Base-by-base conservation (phyloP, 805 yeast genomes). In the Myxozyma udenii region DNA sequence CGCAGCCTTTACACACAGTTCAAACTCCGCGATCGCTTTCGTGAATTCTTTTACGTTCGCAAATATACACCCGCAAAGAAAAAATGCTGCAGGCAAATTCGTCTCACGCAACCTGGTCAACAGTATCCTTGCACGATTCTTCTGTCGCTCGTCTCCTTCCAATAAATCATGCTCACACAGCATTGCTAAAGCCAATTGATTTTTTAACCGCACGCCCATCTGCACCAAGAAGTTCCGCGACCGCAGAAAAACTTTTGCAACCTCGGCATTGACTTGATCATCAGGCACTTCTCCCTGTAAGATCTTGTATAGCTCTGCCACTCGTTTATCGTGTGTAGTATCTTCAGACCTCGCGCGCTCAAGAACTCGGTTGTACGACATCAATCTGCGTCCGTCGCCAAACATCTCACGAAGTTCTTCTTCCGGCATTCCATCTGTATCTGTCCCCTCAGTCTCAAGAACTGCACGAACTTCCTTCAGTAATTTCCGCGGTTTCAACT, bases 81-180 rank as follows among this genome's bases (percentile, higher is more conserved):
- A 54, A 25, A 36, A 47, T 28, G 58, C 58, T 4, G 46, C 39
- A 1, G 58, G 50, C 36, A 54, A 25, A 25, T 54, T 47, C 12
- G 49, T 47, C 6, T 50, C 50, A 7, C 54, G 41, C 19, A 54
- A 28, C 18, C 30, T 30, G 4, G 24, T 30, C 43, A 54, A 22
- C 28, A 43, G 7, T 9, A 19, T 21, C 40, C 43, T 25, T 6
- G 55, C 58, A 3, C 48, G 45, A 9, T 16, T 24, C 22, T 33
- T 14, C 19, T 25, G 36, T 7, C 26, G 7, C 7, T 14, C 12
- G 32, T 44, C 41, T 7, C 14, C 16, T 21, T 18, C 25, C n/a
- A 24, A 9, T 4, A 48, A 12, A 36, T 42, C 52, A 16, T 16
- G 41, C 23, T 23, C 19, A 22, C 51, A 44, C 12, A 3, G 4